These are phyloP conservation scores for Tricholoma bakamatsutake DNA, from an alignment of 768 basidiomycete genomes.

Conservation along the genomic window DNA sequence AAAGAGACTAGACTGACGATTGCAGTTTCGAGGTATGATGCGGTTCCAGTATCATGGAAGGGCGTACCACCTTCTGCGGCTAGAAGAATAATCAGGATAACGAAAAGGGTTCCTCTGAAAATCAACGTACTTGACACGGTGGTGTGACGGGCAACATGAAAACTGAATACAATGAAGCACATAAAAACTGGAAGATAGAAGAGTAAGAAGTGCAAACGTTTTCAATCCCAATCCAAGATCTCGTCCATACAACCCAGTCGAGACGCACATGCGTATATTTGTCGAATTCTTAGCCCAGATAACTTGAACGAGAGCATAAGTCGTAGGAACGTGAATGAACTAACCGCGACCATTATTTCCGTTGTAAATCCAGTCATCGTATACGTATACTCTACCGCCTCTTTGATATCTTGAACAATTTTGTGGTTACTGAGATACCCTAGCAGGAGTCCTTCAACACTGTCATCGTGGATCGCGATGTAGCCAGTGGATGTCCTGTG, in stretches of 20 bases:
- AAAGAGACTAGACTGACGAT: slow-evolving; percentile 8
- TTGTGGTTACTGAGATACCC: slow-evolving; percentile 12
- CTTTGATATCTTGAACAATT: slow-evolving; percentile 1
- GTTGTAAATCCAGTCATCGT: slow-evolving; percentile 3
- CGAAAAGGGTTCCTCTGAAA: background rate
- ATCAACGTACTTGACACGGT: slow-evolving; percentile 5
- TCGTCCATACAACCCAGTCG: slow-evolving; percentile 7
- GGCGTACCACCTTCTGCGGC: slow-evolving; percentile 9
- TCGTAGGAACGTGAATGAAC: background rate
- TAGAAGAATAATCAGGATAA: background rate
- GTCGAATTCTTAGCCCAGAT: background rate
- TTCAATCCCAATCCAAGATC: slow-evolving; percentile 3
- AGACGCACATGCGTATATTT: slow-evolving; percentile 3
- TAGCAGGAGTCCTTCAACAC: slow-evolving; percentile 6
- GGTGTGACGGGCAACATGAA: slow-evolving; percentile 16
- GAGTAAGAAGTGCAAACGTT: background rate
- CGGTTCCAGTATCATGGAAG: slow-evolving; percentile 7
- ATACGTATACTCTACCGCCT: slow-evolving; percentile 9
- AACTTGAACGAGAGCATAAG: background rate
- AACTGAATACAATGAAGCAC: slow-evolving; percentile 5
- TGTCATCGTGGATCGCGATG: slow-evolving; percentile 10
- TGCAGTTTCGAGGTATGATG: slow-evolving; percentile 12
- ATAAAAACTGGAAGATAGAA: background rate
- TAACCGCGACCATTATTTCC: slow-evolving; percentile 11
- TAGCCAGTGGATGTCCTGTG: slow-evolving; percentile 7